Conservation (phyloP, 2,329 filamentous ascomycete species). For the Phialemoniopsis sp. region DNA sequence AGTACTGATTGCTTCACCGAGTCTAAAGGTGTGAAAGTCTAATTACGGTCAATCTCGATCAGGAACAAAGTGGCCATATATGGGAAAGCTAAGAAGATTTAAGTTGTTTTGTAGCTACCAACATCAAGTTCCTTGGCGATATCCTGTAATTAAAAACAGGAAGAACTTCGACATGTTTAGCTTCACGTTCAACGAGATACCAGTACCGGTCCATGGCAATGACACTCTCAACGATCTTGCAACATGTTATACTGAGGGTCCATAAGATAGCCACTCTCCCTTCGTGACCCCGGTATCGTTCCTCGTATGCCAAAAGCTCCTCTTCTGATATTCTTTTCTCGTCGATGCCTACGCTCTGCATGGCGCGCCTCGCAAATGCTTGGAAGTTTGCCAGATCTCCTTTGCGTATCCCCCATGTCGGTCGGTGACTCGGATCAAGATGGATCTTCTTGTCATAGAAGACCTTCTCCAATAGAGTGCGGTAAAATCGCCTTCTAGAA, state of each 20-base stretch:
- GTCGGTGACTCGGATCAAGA: constrained; percentile 7
- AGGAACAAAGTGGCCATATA: no score
- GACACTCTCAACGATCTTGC: constrained; percentile 24
- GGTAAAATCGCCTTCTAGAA: no score
- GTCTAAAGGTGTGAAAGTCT: no score
- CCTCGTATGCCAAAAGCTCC: constrained; percentile 18
- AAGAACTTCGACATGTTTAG: constrained; percentile 15
- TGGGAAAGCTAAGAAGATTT: no score
- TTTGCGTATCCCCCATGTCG: constrained; percentile 24
- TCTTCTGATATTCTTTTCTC: constrained; percentile 6
- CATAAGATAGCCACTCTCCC: constrained; percentile 23
- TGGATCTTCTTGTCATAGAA: constrained; percentile 14
- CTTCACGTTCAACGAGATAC: constrained; percentile 19
- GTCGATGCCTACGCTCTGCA: constrained; percentile 15
- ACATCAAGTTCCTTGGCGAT: constrained; percentile 18
- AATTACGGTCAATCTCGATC: no score
- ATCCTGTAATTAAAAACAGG: constrained; percentile 17
- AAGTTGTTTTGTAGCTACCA: constrained; percentile 19
- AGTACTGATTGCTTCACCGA: no score
- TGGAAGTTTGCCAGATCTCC: constrained; percentile 17
- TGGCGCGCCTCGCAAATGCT: constrained; percentile 18
- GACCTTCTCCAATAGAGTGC: no score
- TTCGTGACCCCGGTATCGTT: constrained; percentile 13
- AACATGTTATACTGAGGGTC: constrained; percentile 24
- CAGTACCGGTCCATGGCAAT: constrained; percentile 24